Conservation (phyloP, 225 moss, liverwort and hornwort species). For the Marchantia paleacea region DNA sequence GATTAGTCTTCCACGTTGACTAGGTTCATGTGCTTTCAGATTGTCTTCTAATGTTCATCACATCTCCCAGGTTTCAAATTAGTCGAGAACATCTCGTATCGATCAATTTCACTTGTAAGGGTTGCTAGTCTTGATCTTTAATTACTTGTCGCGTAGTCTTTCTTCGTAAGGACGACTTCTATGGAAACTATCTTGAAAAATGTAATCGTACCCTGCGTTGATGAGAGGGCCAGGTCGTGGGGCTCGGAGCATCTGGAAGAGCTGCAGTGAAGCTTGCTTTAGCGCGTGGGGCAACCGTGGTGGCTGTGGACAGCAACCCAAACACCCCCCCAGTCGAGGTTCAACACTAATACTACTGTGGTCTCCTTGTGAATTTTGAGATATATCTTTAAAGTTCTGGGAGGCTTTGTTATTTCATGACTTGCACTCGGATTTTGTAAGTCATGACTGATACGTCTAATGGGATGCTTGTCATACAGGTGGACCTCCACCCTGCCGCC, state of each 20-base stretch:
- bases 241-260: conserved; percentile 85
- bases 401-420: too few species aligned
- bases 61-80: too few species aligned
- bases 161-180: not conserved
- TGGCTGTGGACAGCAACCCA: conserved; percentile 76
- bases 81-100: not conserved
- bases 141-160: not conserved
- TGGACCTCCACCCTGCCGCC: conserved; percentile 53
- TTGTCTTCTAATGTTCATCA: too few species aligned
- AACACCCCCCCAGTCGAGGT: conserved; percentile 64
- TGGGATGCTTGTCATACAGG: conserved; percentile 37
- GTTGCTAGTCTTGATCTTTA: too few species aligned
- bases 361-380: not conserved
- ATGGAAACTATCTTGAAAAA: not conserved
- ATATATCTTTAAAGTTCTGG: not conserved
- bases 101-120: too few species aligned
- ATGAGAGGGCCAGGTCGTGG: conserved; percentile 68
- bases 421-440: not conserved
- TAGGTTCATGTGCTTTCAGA: too few species aligned
- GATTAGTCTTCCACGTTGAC: too few species aligned
- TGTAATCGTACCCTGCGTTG: conserved; percentile 5
- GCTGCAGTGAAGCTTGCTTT: conserved; percentile 88
- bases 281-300: conserved; percentile 84
- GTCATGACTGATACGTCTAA: not conserved
- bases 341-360: not conserved